Conservation (phyloP, 73 alveolate species). For the Paramecium biaurelia region DNA sequence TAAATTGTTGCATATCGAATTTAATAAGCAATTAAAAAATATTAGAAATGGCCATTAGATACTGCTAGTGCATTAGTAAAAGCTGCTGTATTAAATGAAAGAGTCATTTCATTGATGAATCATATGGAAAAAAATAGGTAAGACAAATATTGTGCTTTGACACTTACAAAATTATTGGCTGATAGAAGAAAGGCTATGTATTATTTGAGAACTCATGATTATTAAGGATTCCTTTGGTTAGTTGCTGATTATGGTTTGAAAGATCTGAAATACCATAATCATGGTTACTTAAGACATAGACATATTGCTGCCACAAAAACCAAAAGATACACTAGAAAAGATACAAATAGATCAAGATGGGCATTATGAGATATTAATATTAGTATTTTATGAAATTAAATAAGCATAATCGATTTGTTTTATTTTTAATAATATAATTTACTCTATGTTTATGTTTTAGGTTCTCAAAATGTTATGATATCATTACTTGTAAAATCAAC, state of each 20-base stretch:
- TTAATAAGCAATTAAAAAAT: conserved; percentile 20
- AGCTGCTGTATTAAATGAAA: conserved; percentile 27
- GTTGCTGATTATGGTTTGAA: conserved; percentile 17
- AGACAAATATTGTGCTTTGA: not conserved
- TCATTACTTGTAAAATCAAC: not conserved
- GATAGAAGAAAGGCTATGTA: conserved; percentile 27
- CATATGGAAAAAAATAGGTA: conserved; percentile 45
- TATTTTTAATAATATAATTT: not conserved
- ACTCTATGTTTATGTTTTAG: not conserved
- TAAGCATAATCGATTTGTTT: not conserved
- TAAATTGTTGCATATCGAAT: conserved; percentile 24
- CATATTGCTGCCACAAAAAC: not conserved
- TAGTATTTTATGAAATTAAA: not conserved
- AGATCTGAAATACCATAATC: not conserved
- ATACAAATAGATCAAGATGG: conserved; percentile 11
- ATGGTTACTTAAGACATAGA: not conserved
- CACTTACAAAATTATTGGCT: not conserved
- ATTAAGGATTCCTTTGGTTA: not conserved
- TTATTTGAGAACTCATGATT: not conserved
- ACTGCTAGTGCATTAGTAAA: not conserved
- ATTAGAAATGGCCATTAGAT: conserved; percentile 48
- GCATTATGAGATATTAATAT: not conserved
- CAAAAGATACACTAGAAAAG: not conserved
- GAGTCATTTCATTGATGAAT: not conserved
- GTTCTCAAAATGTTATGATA: not conserved